Evolutionary conservation across 2,329 filamentous ascomycete genomes (phyloP), one percentile per base, ranked within the genome.

Genomic region (Periglandula ipomoeae): DNA sequence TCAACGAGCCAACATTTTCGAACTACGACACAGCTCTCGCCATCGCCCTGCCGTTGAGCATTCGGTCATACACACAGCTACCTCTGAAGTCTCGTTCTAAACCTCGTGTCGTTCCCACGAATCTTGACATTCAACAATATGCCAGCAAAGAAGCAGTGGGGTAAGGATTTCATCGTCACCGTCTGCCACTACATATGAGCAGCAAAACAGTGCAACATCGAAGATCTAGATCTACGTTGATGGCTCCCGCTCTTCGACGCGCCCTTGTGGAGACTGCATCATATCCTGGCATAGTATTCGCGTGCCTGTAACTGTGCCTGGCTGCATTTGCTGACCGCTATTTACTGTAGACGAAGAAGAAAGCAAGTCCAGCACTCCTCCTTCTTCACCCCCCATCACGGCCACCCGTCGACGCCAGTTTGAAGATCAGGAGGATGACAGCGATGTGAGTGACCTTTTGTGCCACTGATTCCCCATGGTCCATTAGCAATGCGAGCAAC

Each of bases 371-470:
- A 63, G 62, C 56, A 61, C 60, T 47, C 53, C 61, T 40, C 58
- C 63, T 44, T 59, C 61, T 24, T 69, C 72, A 13, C 65, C 72
- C 27, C 64, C 66, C 2, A 58, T 65, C 43, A 65, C 61, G 35
- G 61, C 64, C 50, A 59, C 62, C 46, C 71, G 74, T 55, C 71
- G 74, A 54, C 69, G 65, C 53, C 70, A 93, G 72, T 95, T 95
- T 63, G 89, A 93, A 59, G 91, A 97, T 59, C 91, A 97, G 66
- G 90, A 95, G 68, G 85, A 90, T 30, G 83, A 86, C 56, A 75
- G 74, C 58, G 88, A 94, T 69, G 90, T 91, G 78, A 61, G 76
- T 65, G 11, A 10, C 19, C 4, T 15, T 4, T 5, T n/a, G 2
- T 30, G 10, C 19, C 35, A 11, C 4, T 19, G 8, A 3, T 22